These are phyloP conservation scores for Aspergillus awamori DNA, from an alignment of 2,329 filamentous ascomycete species.

Conservation along the genomic window DNA sequence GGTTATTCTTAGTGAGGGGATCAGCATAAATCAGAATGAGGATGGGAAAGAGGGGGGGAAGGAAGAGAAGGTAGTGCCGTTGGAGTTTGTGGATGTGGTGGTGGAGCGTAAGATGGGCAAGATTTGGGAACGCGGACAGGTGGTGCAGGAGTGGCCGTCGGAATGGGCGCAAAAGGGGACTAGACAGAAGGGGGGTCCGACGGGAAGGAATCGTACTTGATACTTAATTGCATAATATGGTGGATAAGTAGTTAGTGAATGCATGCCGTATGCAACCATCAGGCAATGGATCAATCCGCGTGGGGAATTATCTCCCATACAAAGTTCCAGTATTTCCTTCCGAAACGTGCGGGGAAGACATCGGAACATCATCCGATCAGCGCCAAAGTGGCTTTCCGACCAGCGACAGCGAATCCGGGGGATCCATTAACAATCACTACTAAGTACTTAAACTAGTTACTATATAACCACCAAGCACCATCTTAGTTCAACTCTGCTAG, in stretches of 20 bases:
- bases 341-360: background rate
- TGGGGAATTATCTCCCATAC: background rate
- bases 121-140: conserved; percentile 63
- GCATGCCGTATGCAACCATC: background rate
- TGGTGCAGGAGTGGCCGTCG: conserved; percentile 52
- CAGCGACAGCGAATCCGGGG: background rate
- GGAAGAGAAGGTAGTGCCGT: conserved; percentile 60
- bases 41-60: conserved; percentile 9
- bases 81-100: conserved; percentile 72
- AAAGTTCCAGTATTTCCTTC: background rate
- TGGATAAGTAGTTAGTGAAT: no score
- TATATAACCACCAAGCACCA: background rate
- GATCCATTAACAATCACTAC: background rate
- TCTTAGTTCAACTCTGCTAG: background rate
- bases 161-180: conserved; percentile 44
- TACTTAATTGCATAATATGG: background rate
- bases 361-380: background rate
- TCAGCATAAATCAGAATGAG: conserved; percentile 55
- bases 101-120: conserved; percentile 71
- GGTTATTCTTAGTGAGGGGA: conserved; percentile 65
- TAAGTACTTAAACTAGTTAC: background rate
- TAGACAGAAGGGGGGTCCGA: conserved; percentile 21
- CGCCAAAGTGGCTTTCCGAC: background rate
- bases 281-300: background rate
- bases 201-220: background rate